These are phyloP conservation scores for Chalciporus piperatus DNA, from an alignment of 768 basidiomycete species.

Conservation along the genomic window DNA sequence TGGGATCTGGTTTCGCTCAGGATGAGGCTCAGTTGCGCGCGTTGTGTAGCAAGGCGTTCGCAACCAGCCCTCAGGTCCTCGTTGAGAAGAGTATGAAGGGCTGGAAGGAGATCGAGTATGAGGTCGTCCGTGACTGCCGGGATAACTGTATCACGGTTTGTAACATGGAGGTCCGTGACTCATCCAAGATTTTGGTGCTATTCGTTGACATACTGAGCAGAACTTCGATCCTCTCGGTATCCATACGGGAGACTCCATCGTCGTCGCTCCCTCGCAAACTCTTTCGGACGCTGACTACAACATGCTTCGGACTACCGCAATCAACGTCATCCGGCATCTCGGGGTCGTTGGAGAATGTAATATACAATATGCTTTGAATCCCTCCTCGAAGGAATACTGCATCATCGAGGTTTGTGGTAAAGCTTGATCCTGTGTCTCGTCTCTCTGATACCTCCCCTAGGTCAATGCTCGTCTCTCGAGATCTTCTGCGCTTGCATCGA, in stretches of 20 bases:
- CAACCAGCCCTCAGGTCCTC: slow-evolving; percentile 96
- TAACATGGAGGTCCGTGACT: slow-evolving; percentile 94
- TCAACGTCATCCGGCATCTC: slow-evolving; percentile 98
- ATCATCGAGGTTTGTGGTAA: slow-evolving; percentile 79
- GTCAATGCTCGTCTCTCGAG: slow-evolving; percentile 98
- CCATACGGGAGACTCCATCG: slow-evolving; percentile 98
- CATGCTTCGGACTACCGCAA: slow-evolving; percentile 97
- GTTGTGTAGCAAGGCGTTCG: slow-evolving; percentile 92
- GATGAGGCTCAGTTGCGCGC: slow-evolving; percentile 85
- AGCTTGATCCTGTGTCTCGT: neutral
- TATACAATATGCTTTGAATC: slow-evolving; percentile 98
- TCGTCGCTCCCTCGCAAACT: slow-evolving; percentile 96
- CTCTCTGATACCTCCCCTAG: slow-evolving; percentile 26
- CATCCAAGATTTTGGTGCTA: neutral
- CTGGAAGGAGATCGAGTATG: slow-evolving; percentile 99
- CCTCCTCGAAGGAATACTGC: slow-evolving; percentile 92
- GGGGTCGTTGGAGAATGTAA: slow-evolving; percentile 99
- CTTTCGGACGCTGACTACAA: slow-evolving; percentile 99
- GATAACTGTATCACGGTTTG: slow-evolving; percentile 99
- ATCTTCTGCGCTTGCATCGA: slow-evolving; percentile 96
- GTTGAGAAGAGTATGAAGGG: slow-evolving; percentile 99
- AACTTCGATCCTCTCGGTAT: slow-evolving; percentile 99
- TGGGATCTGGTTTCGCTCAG: slow-evolving; percentile 96
- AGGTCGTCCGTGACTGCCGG: slow-evolving; percentile 95
- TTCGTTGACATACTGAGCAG: slow-evolving; percentile 39